Base-by-base conservation (phyloP, 305 asterid genomes). In the Petunia hybrid region DNA sequence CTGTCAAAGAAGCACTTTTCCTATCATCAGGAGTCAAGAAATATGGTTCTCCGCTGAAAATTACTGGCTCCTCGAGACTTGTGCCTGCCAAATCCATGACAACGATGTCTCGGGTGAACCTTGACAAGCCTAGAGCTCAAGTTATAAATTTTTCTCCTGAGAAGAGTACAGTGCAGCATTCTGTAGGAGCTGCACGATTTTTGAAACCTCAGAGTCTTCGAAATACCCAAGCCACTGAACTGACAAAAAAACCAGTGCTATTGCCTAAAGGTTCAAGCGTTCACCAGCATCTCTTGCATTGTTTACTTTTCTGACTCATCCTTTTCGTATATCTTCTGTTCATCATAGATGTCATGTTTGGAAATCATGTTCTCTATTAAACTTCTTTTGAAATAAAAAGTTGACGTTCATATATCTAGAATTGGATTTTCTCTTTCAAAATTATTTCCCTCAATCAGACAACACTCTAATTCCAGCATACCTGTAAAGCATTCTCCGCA, bases 11-110 rank as follows among this genome's bases (percentile, higher is more conserved):
- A 82, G 89, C 88, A 43, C 63, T 90, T 39, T 75, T 2, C 86
- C 88, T 89, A 77, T 79, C 89, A 14, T 77, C 88, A 35, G 89
- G 88, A 31, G 83, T 81, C 79, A 79, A 68, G 35, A 73, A 68
- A 38, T 13, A 46, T 41, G 16, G 45, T 6, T 40, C 79, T 53
- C 38, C 80, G 57, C 38, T 8, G 22, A 81, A 6, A 62, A 31
- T 16, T 77, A 56, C 63, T 39, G 14, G 16, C 63, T 81, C 45
- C 53, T 56, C 83, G 40, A 83, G 73, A 45, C 78, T 70, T n/a
- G 42, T 57, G 62, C 74, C 9, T 64, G 67, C 82, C 74, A 82
- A 63, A 59, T 41, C 48, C 46, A 35, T 35, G 43, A 45, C 13
- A 66, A 12, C 73, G 9, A 1, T 43, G 66, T 31, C 35, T 36